Evolutionary conservation across 1,284 basidiomycete species (phyloP).

Genomic region (Apiotrichum porosum): DNA sequence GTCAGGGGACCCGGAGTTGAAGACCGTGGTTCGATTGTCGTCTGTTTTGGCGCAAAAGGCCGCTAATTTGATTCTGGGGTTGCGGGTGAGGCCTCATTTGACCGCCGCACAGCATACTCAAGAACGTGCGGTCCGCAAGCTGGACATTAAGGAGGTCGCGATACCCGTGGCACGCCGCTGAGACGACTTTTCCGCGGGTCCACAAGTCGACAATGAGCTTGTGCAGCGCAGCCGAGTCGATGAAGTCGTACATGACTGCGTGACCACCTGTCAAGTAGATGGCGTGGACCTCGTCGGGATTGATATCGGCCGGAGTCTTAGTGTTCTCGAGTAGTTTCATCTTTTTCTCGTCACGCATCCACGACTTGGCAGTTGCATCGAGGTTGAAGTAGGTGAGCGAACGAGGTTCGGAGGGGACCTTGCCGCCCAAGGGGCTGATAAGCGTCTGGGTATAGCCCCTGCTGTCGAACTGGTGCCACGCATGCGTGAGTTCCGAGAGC

Average conservation of each 20-base stretch:
- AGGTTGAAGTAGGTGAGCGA: not conserved
- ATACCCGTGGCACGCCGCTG: constrained; percentile 14
- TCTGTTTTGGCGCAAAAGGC: too few relatives aligned
- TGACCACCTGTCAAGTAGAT: constrained; percentile 15
- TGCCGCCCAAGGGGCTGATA: constrained; percentile 1
- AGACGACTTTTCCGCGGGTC: constrained; percentile 8
- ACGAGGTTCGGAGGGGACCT: constrained; percentile 2
- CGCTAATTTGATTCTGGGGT: too few relatives aligned
- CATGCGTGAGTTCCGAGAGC: constrained; percentile 6
- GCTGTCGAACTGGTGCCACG: not conserved
- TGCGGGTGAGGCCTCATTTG: too few relatives aligned
- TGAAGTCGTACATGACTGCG: constrained; percentile 14
- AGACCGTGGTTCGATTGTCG: too few relatives aligned
- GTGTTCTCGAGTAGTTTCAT: constrained; percentile 2
- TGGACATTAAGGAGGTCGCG: constrained; percentile 9
- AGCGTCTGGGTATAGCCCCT: constrained; percentile 1
- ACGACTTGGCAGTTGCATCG: constrained; percentile 3
- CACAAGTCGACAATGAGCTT: constrained; percentile 6
- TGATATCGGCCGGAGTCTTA: not conserved
- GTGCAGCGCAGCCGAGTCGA: constrained; percentile 3
- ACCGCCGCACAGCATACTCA: too few relatives aligned
- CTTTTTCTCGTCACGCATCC: not conserved
- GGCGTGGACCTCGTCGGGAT: constrained; percentile 1
- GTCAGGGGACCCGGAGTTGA: too few relatives aligned
- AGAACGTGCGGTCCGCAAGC: not conserved